Evolutionary conservation across 2,329 filamentous ascomycete genomes (phyloP).

Genomic region (Lachnellula hyalina): DNA sequence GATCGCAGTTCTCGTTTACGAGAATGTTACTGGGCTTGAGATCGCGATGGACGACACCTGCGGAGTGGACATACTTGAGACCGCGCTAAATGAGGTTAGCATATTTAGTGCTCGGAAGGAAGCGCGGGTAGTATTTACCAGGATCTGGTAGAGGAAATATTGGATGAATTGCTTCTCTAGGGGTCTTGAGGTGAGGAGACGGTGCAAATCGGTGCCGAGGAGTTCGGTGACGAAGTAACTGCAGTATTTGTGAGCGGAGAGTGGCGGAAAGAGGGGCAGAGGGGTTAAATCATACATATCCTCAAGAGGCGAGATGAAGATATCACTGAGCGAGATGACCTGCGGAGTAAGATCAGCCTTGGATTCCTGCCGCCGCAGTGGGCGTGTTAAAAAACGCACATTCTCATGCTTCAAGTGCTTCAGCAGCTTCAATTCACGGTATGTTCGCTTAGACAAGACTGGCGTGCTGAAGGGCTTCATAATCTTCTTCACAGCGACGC

Average conservation of each 20-base stretch:
- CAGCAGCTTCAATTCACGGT: conserved; percentile 92
- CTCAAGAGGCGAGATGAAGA: conserved; percentile 98
- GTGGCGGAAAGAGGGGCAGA: conserved; percentile 14
- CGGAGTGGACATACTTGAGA: conserved; percentile 98
- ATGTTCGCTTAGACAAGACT: conserved; percentile 94
- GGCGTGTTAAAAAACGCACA: conserved; percentile 42
- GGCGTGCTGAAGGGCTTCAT: conserved; percentile 99
- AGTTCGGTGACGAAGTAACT: conserved; percentile 99
- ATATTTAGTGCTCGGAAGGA: not conserved
- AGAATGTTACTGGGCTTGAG: conserved; percentile 98
- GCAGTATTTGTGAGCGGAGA: conserved; percentile 16
- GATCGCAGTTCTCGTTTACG: conserved; percentile 98
- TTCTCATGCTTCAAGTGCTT: conserved; percentile 98
- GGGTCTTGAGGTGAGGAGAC: conserved; percentile 87
- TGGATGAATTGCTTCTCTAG: conserved; percentile 99
- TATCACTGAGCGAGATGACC: conserved; percentile 98
- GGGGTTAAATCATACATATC: conserved; percentile 67
- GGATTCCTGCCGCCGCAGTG: not conserved
- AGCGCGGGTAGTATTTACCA: conserved; percentile 53
- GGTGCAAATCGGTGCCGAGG: conserved; percentile 91
- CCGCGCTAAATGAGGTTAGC: conserved; percentile 60
- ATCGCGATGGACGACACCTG: conserved; percentile 94
- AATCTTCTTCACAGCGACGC: conserved; percentile 99
- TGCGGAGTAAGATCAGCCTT: conserved; percentile 34
- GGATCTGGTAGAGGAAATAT: conserved; percentile 98